Conservation (phyloP, 2,329 filamentous ascomycete genomes). For the Triangularia verruculosa region DNA sequence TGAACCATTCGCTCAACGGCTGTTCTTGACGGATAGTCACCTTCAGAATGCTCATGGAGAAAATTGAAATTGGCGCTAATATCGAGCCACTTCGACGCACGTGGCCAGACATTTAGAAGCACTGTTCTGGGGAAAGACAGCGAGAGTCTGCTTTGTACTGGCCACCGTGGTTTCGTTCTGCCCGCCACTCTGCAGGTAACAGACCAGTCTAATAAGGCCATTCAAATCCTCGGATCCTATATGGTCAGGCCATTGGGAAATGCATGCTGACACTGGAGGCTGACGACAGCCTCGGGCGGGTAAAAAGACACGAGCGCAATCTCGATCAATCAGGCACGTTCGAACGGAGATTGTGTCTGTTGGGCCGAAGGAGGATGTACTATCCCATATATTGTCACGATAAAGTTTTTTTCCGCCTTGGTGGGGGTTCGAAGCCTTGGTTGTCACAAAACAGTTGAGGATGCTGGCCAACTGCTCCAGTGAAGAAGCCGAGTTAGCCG, state of each 20-base stretch:
- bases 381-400: not conserved
- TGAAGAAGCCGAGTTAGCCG: not conserved
- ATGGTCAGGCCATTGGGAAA: not conserved
- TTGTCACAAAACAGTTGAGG: not conserved
- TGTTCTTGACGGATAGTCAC: conserved; percentile 5
- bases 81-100: conserved; percentile 1
- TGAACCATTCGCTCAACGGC: not conserved
- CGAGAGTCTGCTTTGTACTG: not conserved
- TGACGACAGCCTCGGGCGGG: not conserved
- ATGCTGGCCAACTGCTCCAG: not conserved
- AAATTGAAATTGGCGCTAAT: conserved; percentile 6
- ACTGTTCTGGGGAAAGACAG: not conserved
- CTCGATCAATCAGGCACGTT: not conserved
- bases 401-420: not conserved
- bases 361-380: not conserved
- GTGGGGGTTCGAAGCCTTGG: not conserved
- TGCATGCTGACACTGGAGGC: not conserved
- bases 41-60: not conserved
- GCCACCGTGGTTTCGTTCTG: too few species aligned
- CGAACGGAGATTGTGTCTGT: not conserved
- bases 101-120: not conserved
- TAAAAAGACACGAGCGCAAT: not conserved
- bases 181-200: too few species aligned
- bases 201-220: too few species aligned
- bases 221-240: not conserved